Evolutionary conservation across 108 stramenopile genomes (phyloP).

Genomic region (Schizochytrium sp.): DNA sequence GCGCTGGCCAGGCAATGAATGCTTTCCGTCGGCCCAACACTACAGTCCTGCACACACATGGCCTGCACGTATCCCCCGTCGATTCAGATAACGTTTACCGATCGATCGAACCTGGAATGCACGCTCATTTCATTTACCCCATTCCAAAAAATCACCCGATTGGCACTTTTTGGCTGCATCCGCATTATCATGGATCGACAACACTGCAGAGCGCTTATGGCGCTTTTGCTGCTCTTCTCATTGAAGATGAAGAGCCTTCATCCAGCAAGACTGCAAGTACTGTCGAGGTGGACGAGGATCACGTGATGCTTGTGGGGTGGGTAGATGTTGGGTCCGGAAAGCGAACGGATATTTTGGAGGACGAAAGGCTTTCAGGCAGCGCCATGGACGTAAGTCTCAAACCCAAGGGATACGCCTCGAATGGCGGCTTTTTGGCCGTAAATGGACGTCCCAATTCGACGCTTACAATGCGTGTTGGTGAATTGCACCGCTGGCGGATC

Average conservation of each 20-base stretch:
- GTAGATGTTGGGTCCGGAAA: constrained; percentile 2
- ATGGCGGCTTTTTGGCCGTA: neutral
- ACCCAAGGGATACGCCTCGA: neutral
- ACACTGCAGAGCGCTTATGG: neutral
- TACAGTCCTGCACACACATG: constrained; percentile 19
- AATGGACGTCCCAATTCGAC: neutral
- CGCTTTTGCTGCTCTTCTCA: neutral
- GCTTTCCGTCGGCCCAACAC: constrained; percentile 13
- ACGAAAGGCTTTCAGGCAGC: neutral
- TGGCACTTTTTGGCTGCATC: constrained; percentile 21
- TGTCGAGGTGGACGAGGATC: neutral
- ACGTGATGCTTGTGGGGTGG: neutral
- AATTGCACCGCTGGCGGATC: neutral
- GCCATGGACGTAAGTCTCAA: neutral
- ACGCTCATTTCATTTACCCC: neutral
- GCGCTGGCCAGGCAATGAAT: neutral
- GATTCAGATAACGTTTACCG: constrained; percentile 15
- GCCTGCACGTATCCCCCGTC: constrained; percentile 17
- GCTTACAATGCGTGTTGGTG: neutral
- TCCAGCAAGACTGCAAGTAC: neutral
- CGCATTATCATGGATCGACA: neutral
- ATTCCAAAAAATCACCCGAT: constrained; percentile 13
- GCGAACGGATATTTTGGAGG: neutral
- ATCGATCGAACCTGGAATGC: neutral
- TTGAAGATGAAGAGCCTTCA: neutral